Percentiles rank a stretch among this genome's conserved stretches.
These are phyloP conservation scores for Aureobasidium sp. DNA, from an alignment of 2,329 filamentous ascomycete genomes.

Conservation along the genomic window DNA sequence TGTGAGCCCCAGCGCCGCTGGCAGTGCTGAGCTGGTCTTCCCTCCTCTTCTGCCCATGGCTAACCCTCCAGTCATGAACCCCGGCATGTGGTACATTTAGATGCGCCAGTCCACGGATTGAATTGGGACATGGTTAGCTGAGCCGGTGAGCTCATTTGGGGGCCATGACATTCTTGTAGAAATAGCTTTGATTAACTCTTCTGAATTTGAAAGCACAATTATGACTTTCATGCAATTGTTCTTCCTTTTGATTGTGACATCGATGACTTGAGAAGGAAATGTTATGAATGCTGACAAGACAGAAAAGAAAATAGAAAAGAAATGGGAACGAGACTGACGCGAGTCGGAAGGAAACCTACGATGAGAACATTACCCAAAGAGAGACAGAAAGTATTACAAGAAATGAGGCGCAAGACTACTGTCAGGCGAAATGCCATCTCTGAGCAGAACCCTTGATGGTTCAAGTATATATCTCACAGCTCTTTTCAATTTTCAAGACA, in stretches of 20 bases:
- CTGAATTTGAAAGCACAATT: conserved; percentile 8
- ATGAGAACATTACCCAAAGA: not conserved
- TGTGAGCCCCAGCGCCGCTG: not conserved
- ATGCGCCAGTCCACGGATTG: conserved; percentile 8
- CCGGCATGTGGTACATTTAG: conserved; percentile 44
- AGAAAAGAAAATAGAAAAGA: not conserved
- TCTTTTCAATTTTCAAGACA: not conserved
- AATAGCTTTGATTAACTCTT: not conserved
- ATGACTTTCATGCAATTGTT: not conserved
- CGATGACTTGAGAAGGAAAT: not conserved
- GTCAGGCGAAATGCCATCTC: too few species aligned
- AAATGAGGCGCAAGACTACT: too few species aligned
- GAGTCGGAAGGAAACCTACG: too few species aligned
- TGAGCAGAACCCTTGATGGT: too few species aligned
- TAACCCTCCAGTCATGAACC: conserved; percentile 30
- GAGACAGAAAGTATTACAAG: not conserved
- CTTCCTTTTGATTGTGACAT: not conserved
- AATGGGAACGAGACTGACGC: not conserved
- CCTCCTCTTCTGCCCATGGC: conserved; percentile 33
- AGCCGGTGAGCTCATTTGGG: conserved; percentile 1
- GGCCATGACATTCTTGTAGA: not conserved
- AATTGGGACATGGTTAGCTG: conserved; percentile 8
- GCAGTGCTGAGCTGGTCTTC: conserved; percentile 13
- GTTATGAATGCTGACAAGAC: not conserved
- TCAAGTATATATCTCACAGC: not conserved